Evolutionary conservation across 495 filamentous ascomycete species (phyloP).

Genomic region (Oidiodendron maius): DNA sequence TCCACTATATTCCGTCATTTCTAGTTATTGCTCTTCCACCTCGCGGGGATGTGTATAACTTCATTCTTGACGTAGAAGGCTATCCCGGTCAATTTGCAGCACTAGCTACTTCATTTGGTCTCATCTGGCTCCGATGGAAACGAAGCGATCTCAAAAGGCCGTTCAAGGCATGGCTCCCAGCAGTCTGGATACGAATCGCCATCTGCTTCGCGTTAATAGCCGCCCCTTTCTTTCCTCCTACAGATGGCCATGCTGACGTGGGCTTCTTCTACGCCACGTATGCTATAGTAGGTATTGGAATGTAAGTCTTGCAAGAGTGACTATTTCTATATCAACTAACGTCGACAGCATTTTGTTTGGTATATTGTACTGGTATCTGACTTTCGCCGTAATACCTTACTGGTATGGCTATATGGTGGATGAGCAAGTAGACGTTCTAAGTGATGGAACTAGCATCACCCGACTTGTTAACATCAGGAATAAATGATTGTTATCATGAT

Average conservation of each 20-base stretch:
- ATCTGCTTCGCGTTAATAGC: slow-evolving; percentile 42
- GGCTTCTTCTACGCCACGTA: slow-evolving; percentile 67
- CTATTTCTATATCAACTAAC: slow-evolving; percentile 6
- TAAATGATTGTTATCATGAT: no score
- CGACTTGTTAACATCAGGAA: slow-evolving; percentile 40
- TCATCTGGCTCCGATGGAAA: slow-evolving; percentile 55
- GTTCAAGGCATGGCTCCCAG: slow-evolving; percentile 59
- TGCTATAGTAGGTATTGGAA: slow-evolving; percentile 61
- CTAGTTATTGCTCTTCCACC: slow-evolving; percentile 61
- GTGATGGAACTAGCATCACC: slow-evolving; percentile 56
- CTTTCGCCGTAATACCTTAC: slow-evolving; percentile 57
- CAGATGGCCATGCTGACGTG: slow-evolving; percentile 43
- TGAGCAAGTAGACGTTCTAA: slow-evolving; percentile 48
- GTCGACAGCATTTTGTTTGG: slow-evolving; percentile 49
- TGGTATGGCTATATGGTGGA: slow-evolving; percentile 54
- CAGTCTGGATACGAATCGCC: slow-evolving; percentile 39
- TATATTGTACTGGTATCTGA: slow-evolving; percentile 65
- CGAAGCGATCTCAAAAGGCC: slow-evolving; percentile 59
- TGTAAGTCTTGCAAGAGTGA: slow-evolving; percentile 45
- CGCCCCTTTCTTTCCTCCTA: slow-evolving; percentile 48
- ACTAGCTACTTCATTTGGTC: slow-evolving; percentile 51
- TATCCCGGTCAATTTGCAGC: slow-evolving; percentile 60
- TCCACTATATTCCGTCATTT: slow-evolving; percentile 62
- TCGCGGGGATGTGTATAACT: slow-evolving; percentile 61
- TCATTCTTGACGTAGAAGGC: slow-evolving; percentile 67